Conservation (phyloP, 2,329 filamentous ascomycete species). For the Epichloe coenophiala region DNA sequence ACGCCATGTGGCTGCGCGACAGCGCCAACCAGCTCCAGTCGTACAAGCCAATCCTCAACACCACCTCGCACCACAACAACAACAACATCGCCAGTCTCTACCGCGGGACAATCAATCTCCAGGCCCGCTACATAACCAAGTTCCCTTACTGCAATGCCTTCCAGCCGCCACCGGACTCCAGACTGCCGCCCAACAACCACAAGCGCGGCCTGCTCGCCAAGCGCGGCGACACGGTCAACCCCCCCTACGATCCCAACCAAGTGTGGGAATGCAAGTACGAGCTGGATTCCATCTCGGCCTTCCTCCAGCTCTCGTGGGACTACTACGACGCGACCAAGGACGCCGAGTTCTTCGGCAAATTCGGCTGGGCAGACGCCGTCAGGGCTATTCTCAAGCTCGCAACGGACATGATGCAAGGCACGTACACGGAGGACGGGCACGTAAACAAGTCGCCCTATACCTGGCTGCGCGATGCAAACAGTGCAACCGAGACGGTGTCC, state of each 20-base stretch:
- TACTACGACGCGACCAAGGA: constrained; percentile 67
- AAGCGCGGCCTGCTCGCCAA: constrained; percentile 10
- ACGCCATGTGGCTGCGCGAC: constrained; percentile 88
- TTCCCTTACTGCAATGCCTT: constrained; percentile 89
- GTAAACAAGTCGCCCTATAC: constrained; percentile 53
- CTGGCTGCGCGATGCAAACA: constrained; percentile 60
- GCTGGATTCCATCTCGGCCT: constrained; percentile 78
- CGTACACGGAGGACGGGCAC: constrained; percentile 49
- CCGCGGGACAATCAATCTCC: constrained; percentile 64
- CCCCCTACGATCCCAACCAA: constrained; percentile 45
- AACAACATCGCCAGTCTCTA: constrained; percentile 49
- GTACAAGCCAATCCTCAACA: constrained; percentile 51
- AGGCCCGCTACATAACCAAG: constrained; percentile 54
- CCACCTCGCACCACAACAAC: constrained; percentile 28
- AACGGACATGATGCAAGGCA: constrained; percentile 56
- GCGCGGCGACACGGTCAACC: constrained; percentile 46
- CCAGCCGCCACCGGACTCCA: constrained; percentile 68
- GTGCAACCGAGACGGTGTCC: constrained; percentile 67
- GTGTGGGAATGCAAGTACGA: constrained; percentile 98
- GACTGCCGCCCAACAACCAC: constrained; percentile 7
- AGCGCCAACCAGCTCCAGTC: constrained; percentile 70
- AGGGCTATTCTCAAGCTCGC: constrained; percentile 56
- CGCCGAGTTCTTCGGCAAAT: constrained; percentile 56
- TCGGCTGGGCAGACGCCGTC: constrained; percentile 61
- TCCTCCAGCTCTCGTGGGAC: constrained; percentile 67